Evolutionary conservation across 768 basidiomycete species (phyloP), one percentile per base, ranked within the genome.

Genomic region (Russula dissimulans): DNA sequence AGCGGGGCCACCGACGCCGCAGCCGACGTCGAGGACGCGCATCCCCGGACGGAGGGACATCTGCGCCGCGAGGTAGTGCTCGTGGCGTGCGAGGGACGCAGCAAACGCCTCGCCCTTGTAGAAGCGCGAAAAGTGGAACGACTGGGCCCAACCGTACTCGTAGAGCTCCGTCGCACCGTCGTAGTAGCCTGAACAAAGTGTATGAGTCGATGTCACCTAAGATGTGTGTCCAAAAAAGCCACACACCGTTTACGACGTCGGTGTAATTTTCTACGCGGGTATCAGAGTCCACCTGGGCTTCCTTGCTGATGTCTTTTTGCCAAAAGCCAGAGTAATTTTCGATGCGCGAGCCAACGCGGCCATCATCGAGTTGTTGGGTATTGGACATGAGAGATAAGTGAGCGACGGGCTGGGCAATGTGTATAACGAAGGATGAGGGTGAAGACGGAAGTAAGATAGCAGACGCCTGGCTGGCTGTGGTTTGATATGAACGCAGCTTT

Each of bases 51-150:
- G 82, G 61, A 99, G 77, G 49, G 74, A 71, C 87, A 97, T 93
- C 69, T 91, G 82, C 9, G 87, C 77, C 5, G 94, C 86, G 65
- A 99, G 90, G 76, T 95, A 98, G 76, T 99, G 95, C 75, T 99
- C 95, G 69, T 98, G 95, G 44, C 97, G 87, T 31, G 95, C 94
- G 54, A 92, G 77, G 69, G 86, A 84, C 18, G 84, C 82, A 26
- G 78, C 71, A 71, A 88, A 88, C 0, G 79, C 81, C 71, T 92
- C 88, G 64, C 95, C 95, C 74, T 87, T 88, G 82, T 89, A 93
- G 79, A 95, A 98, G 38, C 95, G 91, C 57, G 90, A 95, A 73
- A 97, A 97, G 75, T 97, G 95, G 84, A 97, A 97, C 5, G 87
- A 92, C 57, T 85, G 78, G 1, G 82, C 82, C 94, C 93, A 92